phyloP scores from a whole-genome alignment of 169 alveolate genomes.

The Plasmodium falciparum region DNA sequence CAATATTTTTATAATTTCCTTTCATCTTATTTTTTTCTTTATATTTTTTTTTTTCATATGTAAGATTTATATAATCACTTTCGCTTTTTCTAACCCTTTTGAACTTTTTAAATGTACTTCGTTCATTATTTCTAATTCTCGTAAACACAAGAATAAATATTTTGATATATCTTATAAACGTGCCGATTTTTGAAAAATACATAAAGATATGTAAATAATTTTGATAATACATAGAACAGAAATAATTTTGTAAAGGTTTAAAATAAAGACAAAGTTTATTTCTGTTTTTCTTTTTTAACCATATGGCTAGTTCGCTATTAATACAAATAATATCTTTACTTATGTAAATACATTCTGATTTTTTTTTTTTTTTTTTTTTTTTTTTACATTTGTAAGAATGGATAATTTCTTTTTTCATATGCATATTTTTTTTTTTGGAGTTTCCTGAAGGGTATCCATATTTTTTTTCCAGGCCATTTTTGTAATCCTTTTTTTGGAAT shows the following conservation, averaged over 20 bases:
- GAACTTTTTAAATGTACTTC: background rate
- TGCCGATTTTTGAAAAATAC: conserved; percentile 39
- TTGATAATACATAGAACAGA: conserved; percentile 44
- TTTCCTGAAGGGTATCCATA: no score
- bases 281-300: conserved; percentile 36
- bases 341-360: conserved; percentile 23
- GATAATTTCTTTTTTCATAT: no score
- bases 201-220: conserved; percentile 45
- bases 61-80: background rate
- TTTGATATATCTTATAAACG: conserved; percentile 44
- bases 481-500: no score
- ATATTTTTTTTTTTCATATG: background rate
- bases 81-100: background rate
- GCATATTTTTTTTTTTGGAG: no score
- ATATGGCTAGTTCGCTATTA: conserved; percentile 30
- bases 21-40: conserved; percentile 1
- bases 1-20: background rate
- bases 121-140: background rate
- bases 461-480: no score
- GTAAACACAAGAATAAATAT: conserved; percentile 34
- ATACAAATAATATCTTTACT: conserved; percentile 51
- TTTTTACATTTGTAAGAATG: background rate
- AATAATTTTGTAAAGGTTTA: conserved; percentile 36
- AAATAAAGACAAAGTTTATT: conserved; percentile 11
- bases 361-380: background rate